These are phyloP conservation scores for Penicillium crustosum DNA, from an alignment of 2,329 filamentous ascomycete genomes.

Conservation along the genomic window DNA sequence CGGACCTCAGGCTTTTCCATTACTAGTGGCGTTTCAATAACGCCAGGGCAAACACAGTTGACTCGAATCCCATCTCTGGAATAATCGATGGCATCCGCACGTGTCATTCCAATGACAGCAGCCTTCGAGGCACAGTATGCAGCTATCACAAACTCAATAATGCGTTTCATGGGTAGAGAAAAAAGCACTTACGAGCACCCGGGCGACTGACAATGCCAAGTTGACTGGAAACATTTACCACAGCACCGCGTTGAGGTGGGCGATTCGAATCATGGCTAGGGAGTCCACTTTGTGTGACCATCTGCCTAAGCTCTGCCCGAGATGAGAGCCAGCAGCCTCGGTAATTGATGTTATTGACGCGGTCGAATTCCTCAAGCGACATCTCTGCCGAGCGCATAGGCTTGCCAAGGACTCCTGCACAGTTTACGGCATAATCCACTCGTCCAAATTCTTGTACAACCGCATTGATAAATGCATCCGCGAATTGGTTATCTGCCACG, in stretches of 20 bases:
- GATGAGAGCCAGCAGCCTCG: slow-evolving; percentile 52
- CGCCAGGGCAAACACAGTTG: slow-evolving; percentile 42
- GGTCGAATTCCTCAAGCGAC: slow-evolving; percentile 51
- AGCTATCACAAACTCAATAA: slow-evolving; percentile 34
- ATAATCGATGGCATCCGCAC: slow-evolving; percentile 58
- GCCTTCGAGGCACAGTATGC: slow-evolving; percentile 60
- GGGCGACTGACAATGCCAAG: slow-evolving; percentile 52
- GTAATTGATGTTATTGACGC: slow-evolving; percentile 58
- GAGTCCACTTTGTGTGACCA: slow-evolving; percentile 49
- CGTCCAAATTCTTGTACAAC: slow-evolving; percentile 38
- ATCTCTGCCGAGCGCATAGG: slow-evolving; percentile 44
- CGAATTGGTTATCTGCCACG: slow-evolving; percentile 50
- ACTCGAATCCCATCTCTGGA: slow-evolving; percentile 40
- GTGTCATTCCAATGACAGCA: slow-evolving; percentile 59
- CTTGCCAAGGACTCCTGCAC: slow-evolving; percentile 50
- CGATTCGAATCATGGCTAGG: slow-evolving; percentile 37
- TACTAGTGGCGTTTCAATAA: slow-evolving; percentile 52
- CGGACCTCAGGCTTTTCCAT: slow-evolving; percentile 42
- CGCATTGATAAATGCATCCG: slow-evolving; percentile 34
- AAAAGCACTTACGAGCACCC: slow-evolving; percentile 42
- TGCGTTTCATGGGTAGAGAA: background rate
- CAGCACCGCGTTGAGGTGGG: slow-evolving; percentile 46
- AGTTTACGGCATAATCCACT: slow-evolving; percentile 59
- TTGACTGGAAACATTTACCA: slow-evolving; percentile 57
- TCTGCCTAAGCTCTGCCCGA: slow-evolving; percentile 45